Percentiles rank a stretch among this genome's conserved stretches.
Conservation (phyloP, 2,329 filamentous ascomycete species). For the Aspergillus fijiensis region DNA sequence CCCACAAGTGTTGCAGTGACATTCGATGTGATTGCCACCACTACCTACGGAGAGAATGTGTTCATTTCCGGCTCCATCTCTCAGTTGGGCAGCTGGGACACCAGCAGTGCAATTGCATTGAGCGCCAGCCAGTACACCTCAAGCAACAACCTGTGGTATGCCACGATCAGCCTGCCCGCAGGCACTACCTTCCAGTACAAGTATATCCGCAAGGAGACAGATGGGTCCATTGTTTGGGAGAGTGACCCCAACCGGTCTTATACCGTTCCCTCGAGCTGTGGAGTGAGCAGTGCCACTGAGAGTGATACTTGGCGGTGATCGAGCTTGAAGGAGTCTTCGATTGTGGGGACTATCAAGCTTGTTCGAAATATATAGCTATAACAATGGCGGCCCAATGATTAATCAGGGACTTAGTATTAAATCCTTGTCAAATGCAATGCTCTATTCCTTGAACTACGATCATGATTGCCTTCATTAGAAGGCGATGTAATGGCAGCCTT, state of each 20-base stretch:
- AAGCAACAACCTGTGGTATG: slow-evolving; percentile 62
- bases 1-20: slow-evolving; percentile 57
- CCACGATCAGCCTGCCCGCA: slow-evolving; percentile 54
- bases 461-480: too few species aligned
- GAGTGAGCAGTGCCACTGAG: slow-evolving; percentile 29
- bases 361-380: neutral
- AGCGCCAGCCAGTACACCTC: slow-evolving; percentile 60
- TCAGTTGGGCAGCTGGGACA: slow-evolving; percentile 64
- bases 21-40: slow-evolving; percentile 60
- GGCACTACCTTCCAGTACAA: slow-evolving; percentile 65
- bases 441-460: too few species aligned
- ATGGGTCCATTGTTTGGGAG: slow-evolving; percentile 64
- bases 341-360: neutral
- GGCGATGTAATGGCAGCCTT: too few species aligned
- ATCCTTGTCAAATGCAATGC: too few species aligned
- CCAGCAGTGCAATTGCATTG: slow-evolving; percentile 55
- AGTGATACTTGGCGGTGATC: slow-evolving; percentile 41
- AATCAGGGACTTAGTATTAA: too few species aligned
- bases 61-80: slow-evolving; percentile 62
- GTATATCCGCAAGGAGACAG: slow-evolving; percentile 59
- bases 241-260: slow-evolving; percentile 50
- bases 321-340: neutral
- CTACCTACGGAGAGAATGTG: slow-evolving; percentile 63
- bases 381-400: too few species aligned
- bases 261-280: slow-evolving; percentile 42